Base-by-base conservation (phyloP, 2,329 filamentous ascomycete genomes). In the Hortaea werneckii region DNA sequence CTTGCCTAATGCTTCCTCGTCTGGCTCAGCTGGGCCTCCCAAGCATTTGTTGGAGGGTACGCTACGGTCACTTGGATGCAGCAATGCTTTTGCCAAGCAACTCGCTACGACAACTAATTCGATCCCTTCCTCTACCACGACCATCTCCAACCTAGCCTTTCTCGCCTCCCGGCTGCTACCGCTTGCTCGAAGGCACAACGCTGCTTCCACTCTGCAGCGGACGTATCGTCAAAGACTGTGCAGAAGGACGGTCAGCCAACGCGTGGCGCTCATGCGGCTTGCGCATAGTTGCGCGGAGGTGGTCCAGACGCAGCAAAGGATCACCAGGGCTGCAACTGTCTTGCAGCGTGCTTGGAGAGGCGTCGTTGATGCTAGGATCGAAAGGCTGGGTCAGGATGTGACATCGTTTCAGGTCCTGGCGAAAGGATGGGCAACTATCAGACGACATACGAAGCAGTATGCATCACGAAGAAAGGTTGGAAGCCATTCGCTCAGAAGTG, bases 141-240 rank as follows among this genome's bases (percentile, higher is more conserved):
- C 75, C 0, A 58, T 79, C 27, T 71, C 75, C 2, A 71, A 74
- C 2, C 70, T 82, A 6, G 70, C 77, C 4, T 80, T 80, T 58
- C 69, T 82, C 5, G 77, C 76, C 37, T 78, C 75, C 4, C 70
- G 78, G 37, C 64, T 82, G 1, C 65, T 82, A 3, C 70, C 73
- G 0, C 67, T 76, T 5, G 70, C 71, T 1, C 67, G 67, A 46
- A 64, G 63, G 9, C 65, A 69, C 47, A 69, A 72, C 38, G 78
- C 78, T 2, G 76, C 77, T 0, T 58, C 65, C 2, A 65, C 65
- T 0, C 69, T 82, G 11, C 78, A 82, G 55, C 63, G 65, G 11
- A 66, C 67, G 5, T 80, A 72, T 65, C 71, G 77, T 11, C 42
- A 26, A 5, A n/a, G 13, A 9, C 40, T 26, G 5, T n/a, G 34